Evolutionary conservation across 257 asterid genomes (phyloP).

Genomic region (Solanum tarijense): DNA sequence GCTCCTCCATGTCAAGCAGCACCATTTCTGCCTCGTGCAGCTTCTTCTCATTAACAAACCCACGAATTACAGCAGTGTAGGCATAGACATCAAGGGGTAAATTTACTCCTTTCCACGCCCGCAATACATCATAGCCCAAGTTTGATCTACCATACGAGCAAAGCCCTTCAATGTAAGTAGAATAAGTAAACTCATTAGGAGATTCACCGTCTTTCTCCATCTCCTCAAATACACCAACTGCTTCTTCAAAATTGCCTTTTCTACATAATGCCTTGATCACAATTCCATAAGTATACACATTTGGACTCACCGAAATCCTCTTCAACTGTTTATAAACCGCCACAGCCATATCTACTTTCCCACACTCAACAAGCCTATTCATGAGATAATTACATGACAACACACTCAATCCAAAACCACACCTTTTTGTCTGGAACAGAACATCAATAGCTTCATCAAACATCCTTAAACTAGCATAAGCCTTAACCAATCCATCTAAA

Average conservation of each 20-base stretch:
- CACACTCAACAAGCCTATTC: conserved; percentile 45
- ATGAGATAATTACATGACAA: conserved; percentile 56
- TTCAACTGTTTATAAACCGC: conserved; percentile 44
- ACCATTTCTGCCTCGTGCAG: conserved; percentile 40
- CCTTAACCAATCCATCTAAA: conserved; percentile 47
- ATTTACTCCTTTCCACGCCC: conserved; percentile 14
- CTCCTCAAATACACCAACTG: conserved; percentile 30
- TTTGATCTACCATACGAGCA: conserved; percentile 37
- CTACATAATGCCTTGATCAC: conserved; percentile 56
- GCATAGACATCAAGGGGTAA: conserved; percentile 31
- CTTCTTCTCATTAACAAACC: conserved; percentile 50
- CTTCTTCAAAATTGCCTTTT: conserved; percentile 44
- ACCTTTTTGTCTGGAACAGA: conserved; percentile 28
- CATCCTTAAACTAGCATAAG: conserved; percentile 44
- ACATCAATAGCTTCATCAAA: conserved; percentile 59
- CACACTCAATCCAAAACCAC: conserved; percentile 38
- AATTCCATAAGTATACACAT: conserved; percentile 69
- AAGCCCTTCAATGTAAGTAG: conserved; percentile 52
- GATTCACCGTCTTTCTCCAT: conserved; percentile 61
- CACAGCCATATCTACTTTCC: conserved; percentile 38
- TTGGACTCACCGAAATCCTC: conserved; percentile 43
- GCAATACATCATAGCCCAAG: conserved; percentile 27
- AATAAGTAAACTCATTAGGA: conserved; percentile 33
- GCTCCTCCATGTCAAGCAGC: conserved; percentile 44
- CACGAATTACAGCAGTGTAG: conserved; percentile 44